phyloP scores from a whole-genome alignment of 2,329 filamentous ascomycete species.

The Talaromyces sp. region DNA sequence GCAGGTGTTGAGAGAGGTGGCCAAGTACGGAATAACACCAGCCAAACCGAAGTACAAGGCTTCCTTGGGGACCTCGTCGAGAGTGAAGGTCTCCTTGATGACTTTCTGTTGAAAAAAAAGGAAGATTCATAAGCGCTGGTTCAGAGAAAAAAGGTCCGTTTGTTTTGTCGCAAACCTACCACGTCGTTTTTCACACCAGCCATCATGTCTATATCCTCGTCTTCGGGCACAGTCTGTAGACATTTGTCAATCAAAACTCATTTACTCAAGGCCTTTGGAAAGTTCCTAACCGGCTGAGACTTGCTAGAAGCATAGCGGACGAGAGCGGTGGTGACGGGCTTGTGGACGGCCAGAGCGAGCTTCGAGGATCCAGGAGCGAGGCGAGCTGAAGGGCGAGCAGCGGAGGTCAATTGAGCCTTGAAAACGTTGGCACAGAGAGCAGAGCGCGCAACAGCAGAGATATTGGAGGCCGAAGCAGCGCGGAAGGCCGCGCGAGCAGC shows the following conservation, averaged over 20 bases:
- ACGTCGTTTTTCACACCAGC: constrained; percentile 51
- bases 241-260: constrained; percentile 4
- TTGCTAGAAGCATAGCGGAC: constrained; percentile 45
- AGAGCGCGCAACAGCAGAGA: constrained; percentile 34
- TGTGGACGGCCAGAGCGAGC: constrained; percentile 39
- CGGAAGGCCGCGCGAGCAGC: constrained; percentile 41
- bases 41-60: constrained; percentile 65
- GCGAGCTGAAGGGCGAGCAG: constrained; percentile 33
- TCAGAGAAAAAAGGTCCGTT: constrained; percentile 5
- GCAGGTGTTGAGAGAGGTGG: constrained; percentile 75
- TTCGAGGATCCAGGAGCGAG: constrained; percentile 26
- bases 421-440: constrained; percentile 35
- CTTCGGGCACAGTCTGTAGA: constrained; percentile 17
- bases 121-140: background rate
- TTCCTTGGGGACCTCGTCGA: constrained; percentile 61
- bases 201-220: constrained; percentile 46
- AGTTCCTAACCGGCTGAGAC: constrained; percentile 38
- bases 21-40: constrained; percentile 79
- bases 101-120: constrained; percentile 43
- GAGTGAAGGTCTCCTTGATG: constrained; percentile 64
- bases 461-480: constrained; percentile 39
- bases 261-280: background rate
- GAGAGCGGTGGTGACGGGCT: constrained; percentile 43
- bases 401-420: constrained; percentile 41
- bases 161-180: constrained; percentile 42